Conservation (phyloP, 805 yeast species). For the Tetrapisispora phaffii region DNA sequence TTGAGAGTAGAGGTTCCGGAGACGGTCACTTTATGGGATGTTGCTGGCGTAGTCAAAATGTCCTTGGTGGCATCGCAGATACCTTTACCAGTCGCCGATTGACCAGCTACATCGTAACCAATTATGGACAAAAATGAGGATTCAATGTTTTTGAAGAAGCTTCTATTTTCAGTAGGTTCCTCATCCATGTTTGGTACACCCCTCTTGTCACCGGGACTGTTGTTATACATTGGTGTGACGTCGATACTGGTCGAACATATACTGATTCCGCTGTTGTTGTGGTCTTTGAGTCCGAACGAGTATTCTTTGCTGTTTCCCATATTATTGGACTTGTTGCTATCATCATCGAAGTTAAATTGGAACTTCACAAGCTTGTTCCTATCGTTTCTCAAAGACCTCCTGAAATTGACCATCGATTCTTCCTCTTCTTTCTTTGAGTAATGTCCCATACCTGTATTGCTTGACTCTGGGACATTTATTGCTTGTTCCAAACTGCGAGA, state of each 20-base stretch:
- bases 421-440: no score
- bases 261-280: constrained; percentile 1
- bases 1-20: not conserved
- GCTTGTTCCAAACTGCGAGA: not conserved
- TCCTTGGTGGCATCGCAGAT: not conserved
- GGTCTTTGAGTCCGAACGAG: not conserved
- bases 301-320: not conserved
- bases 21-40: not conserved
- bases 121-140: not conserved
- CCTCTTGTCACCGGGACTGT: not conserved
- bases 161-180: not conserved
- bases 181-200: not conserved
- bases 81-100: not conserved
- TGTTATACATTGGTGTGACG: not conserved
- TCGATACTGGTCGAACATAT: constrained; percentile 1
- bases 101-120: not conserved
- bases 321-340: not conserved
- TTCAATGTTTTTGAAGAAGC: constrained; percentile 1
- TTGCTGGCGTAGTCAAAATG: not conserved
- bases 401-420: not conserved
- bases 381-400: not conserved
- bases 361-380: not conserved
- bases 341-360: constrained; percentile 1
- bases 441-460: no score
- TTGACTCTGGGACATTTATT: no score